Evolutionary conservation across 2,329 filamentous ascomycete genomes (phyloP).

Genomic region (Arthrobotrys sphaeroides): DNA sequence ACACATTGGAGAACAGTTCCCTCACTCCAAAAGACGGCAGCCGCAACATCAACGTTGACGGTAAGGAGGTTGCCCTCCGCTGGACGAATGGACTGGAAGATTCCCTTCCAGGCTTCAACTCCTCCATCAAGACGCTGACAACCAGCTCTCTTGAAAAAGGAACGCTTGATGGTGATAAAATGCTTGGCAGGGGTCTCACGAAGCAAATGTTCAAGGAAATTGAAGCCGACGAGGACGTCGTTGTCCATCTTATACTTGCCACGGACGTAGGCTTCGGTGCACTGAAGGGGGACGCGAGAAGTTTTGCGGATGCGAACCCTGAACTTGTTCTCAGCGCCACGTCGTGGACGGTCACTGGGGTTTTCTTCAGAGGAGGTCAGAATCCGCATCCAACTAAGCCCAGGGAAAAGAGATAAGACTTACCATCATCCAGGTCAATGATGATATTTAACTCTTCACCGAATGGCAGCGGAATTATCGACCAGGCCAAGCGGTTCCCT

Average conservation of each 20-base stretch:
- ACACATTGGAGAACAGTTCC: constrained; percentile 58
- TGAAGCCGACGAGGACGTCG: constrained; percentile 79
- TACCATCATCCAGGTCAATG: constrained; percentile 78
- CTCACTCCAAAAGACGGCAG: constrained; percentile 83
- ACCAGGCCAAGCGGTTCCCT: constrained; percentile 87
- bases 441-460: constrained; percentile 67
- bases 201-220: constrained; percentile 88
- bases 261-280: constrained; percentile 73
- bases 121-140: constrained; percentile 69
- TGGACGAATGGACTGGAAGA: constrained; percentile 81
- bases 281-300: constrained; percentile 73
- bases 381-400: neutral
- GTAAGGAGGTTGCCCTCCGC: constrained; percentile 71
- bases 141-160: constrained; percentile 74
- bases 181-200: constrained; percentile 77
- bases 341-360: constrained; percentile 57
- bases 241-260: constrained; percentile 71
- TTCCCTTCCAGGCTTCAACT: constrained; percentile 84
- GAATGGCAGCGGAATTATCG: constrained; percentile 60
- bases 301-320: constrained; percentile 72
- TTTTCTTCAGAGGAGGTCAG: constrained; percentile 59
- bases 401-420: constrained; percentile 59
- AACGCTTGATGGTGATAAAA: constrained; percentile 78
- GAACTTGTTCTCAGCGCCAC: constrained; percentile 64
- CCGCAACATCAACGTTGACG: constrained; percentile 90